Evolutionary conservation across 108 stramenopile species (phyloP).

Genomic region (Cyclostephanos tholiformis): DNA sequence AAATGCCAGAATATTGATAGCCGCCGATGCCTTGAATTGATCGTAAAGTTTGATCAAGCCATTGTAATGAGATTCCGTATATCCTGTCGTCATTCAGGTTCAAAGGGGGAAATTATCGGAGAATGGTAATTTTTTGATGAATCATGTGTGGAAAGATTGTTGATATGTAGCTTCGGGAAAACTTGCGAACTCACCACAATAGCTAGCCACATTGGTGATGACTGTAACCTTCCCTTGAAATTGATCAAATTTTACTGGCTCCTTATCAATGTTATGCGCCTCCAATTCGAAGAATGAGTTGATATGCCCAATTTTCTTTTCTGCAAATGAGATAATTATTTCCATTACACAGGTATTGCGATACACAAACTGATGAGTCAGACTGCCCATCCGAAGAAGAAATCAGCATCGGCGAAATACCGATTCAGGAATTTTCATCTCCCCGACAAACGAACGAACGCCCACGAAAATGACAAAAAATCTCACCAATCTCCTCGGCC

Average conservation of each 20-base stretch:
- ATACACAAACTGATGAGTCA: not conserved
- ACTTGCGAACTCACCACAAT: slow-evolving; percentile 60
- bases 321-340: slow-evolving; percentile 8
- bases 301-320: slow-evolving; percentile 58
- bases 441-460: too few species aligned
- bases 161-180: not conserved
- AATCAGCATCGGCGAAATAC: not conserved
- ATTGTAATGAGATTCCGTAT: slow-evolving; percentile 79
- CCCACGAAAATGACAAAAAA: not conserved
- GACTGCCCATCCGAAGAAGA: not conserved
- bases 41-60: slow-evolving; percentile 63
- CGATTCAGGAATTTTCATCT: too few species aligned
- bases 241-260: slow-evolving; percentile 56
- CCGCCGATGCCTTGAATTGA: slow-evolving; percentile 43
- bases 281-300: slow-evolving; percentile 75
- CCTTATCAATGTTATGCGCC: slow-evolving; percentile 78
- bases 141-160: not conserved
- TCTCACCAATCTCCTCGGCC: slow-evolving; percentile 38
- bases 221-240: slow-evolving; percentile 77
- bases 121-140: not conserved
- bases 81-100: slow-evolving; percentile 24
- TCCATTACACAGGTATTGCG: not conserved
- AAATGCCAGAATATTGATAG: slow-evolving; percentile 65
- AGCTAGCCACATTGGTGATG: slow-evolving; percentile 80
- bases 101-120: too few species aligned